These are phyloP conservation scores for Fusarium goolgardi DNA, from an alignment of 2,329 filamentous ascomycete species.

Conservation along the genomic window DNA sequence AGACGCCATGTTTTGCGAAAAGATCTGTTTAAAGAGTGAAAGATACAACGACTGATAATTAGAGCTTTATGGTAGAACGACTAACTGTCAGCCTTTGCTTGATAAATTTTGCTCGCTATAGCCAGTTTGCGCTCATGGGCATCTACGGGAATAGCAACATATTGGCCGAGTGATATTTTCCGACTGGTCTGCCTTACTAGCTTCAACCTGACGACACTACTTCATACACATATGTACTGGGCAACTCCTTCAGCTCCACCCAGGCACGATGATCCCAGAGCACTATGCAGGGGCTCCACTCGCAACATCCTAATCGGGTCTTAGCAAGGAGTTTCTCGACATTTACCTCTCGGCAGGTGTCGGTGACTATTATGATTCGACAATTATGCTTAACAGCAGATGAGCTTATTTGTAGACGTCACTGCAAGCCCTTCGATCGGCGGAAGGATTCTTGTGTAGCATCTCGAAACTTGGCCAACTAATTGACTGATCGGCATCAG, in stretches of 20 bases:
- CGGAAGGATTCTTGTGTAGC: not conserved
- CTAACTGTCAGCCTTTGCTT: accelerated
- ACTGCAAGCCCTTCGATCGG: not conserved
- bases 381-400: not conserved
- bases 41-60: not conserved
- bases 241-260: slow-evolving; percentile 23
- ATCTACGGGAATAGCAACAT: not conserved
- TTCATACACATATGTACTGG: not conserved
- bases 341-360: not conserved
- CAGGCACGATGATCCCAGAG: slow-evolving; percentile 3
- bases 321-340: not conserved
- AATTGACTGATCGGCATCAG: slow-evolving; percentile 19
- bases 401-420: not conserved
- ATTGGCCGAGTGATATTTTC: not conserved
- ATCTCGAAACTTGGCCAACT: not conserved
- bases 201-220: slow-evolving; percentile 13
- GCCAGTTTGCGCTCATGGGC: not conserved
- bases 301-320: not conserved
- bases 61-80: accelerated
- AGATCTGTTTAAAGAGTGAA: accelerated
- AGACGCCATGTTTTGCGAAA: not conserved
- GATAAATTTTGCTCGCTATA: not conserved
- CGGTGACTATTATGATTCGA: not conserved
- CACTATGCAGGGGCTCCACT: not conserved
- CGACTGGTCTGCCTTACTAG: not conserved